Percentiles rank a stretch among this genome's conserved stretches.
phyloP scores from a whole-genome alignment of 2,329 filamentous ascomycete species.

The Cladorrhinum sp. region DNA sequence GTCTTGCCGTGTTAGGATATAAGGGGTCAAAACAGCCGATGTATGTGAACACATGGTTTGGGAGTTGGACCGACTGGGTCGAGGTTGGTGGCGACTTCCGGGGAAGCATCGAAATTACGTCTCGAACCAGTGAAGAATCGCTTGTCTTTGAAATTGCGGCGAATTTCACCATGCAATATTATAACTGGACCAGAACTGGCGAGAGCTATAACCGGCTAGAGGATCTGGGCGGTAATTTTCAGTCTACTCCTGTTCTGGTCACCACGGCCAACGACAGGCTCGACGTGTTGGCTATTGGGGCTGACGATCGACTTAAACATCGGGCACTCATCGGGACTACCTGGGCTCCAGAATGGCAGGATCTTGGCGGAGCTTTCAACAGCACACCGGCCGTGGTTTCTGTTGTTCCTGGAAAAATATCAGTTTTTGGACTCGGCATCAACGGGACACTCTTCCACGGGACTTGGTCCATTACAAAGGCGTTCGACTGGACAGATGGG shows the following conservation, averaged over 20 bases:
- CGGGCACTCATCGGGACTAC: neutral
- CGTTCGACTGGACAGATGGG: constrained; percentile 2
- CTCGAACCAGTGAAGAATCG: neutral
- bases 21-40: neutral
- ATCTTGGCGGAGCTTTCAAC: constrained; percentile 2
- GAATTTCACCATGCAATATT: constrained; percentile 3
- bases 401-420: neutral
- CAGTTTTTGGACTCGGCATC: constrained; percentile 1
- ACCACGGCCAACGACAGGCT: neutral
- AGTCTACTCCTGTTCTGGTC: neutral
- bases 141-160: constrained; percentile 4
- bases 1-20: neutral
- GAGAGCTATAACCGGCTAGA: neutral
- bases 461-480: neutral
- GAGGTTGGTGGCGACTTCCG: neutral
- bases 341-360: constrained; percentile 2
- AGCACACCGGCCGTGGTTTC: constrained; percentile 5
- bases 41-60: neutral
- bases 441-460: constrained; percentile 2
- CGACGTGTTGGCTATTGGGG: constrained; percentile 7
- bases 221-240: constrained; percentile 2
- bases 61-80: neutral
- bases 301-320: constrained; percentile 3
- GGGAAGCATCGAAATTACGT: constrained; percentile 1
- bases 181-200: constrained; percentile 1